A percentile compares a stretch with the other conserved stretches of the same genome.
These are phyloP conservation scores for Rhipidocladum racemiflorum DNA, from an alignment of 176 grass and related monocot genomes.

Conservation along the genomic window DNA sequence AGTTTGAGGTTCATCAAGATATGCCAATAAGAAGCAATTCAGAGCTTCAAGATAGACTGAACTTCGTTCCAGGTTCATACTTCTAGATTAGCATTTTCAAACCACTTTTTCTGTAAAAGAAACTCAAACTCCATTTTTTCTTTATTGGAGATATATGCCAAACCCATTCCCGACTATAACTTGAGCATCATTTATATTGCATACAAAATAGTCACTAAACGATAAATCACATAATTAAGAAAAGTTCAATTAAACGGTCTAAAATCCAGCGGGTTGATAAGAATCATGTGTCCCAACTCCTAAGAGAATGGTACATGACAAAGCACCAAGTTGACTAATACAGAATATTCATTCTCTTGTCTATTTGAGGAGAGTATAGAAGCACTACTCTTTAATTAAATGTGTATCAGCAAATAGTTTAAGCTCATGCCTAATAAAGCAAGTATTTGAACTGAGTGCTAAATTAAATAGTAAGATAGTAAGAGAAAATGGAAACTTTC, in stretches of 20 bases:
- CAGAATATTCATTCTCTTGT: background rate
- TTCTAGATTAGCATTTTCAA: background rate
- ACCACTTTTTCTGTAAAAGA: background rate
- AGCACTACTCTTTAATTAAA: background rate
- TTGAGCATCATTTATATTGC: background rate
- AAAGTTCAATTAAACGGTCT: background rate
- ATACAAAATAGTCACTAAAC: background rate
- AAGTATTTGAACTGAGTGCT: background rate
- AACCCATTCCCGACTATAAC: background rate
- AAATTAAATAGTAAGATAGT: background rate
- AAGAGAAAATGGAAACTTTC: background rate
- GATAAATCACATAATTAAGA: background rate
- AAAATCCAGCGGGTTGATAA: background rate
- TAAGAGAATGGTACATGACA: background rate
- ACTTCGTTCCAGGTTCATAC: background rate
- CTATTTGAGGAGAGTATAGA: background rate
- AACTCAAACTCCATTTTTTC: background rate
- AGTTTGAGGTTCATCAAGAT: background rate
- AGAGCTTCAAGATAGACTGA: background rate
- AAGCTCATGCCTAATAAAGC: background rate
- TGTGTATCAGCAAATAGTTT: background rate
- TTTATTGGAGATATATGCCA: background rate
- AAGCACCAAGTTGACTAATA: background rate
- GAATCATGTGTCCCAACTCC: background rate
- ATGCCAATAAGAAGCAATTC: background rate